Base-by-base conservation (phyloP, 768 basidiomycete species). In the Pleurotus platypus region DNA sequence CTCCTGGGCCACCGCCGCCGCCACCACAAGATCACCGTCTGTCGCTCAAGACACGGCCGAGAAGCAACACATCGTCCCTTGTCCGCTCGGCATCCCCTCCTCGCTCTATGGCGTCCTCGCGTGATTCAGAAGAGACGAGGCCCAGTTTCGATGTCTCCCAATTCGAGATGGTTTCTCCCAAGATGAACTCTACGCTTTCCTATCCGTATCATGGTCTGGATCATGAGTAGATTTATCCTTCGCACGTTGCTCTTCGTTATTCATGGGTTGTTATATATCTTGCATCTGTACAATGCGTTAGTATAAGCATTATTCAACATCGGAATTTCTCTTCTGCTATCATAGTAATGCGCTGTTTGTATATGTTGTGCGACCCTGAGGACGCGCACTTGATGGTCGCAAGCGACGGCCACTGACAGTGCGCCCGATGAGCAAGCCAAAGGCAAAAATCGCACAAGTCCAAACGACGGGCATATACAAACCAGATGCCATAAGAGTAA, bases 141-240 rank as follows among this genome's bases (percentile, higher is more conserved):
- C 77, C 78, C 38, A 86, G 83, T 64, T 78, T 85, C 57, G 86
- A 90, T 62, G 75, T 72, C 12, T 82, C 84, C 13, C 84, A 86
- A 63, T 87, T 87, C 63, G 87, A 89, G 70, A 78, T 86, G 38
- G 78, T 87, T 27, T 78, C 82, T 20, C 76, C 85, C 40, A 78
- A 78, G 69, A 71, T 72, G 62, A 67, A 69, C 59, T 61, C 74
- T 66, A 62, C 74, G 39, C 63, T 86, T 60, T 72, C 78, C 58
- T 85, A 85, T 65, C 85, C 86, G 18, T 85, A 85, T 64, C 75
- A 80, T 68, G 72, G 69, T 24, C 66, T 81, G 56, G 81, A 84
- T 63, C 76, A 80, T 55, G 69, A 72, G 49, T 62, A 61, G 61
- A 54, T 38, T 38, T 6, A 37, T 6, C n/a, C 13, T 8, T 30